These are phyloP conservation scores for Echium plantagineum DNA, from an alignment of 257 asterid genomes.

Conservation along the genomic window DNA sequence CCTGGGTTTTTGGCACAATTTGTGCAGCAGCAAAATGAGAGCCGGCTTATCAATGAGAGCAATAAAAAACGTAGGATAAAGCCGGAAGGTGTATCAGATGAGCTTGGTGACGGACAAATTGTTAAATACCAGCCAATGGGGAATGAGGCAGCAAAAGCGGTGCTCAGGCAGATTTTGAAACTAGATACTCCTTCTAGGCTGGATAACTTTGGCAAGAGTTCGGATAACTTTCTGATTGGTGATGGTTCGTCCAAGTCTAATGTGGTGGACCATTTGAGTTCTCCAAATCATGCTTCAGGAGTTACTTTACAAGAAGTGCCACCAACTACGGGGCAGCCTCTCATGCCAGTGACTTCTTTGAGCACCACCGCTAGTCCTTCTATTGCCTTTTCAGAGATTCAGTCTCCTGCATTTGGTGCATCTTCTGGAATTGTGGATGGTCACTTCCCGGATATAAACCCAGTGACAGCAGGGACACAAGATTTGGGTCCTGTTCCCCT, in stretches of 20 bases:
- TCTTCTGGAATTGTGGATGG: conserved; percentile 19
- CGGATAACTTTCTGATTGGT: conserved; percentile 42
- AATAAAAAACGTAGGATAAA: conserved; percentile 80
- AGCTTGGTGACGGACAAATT: conserved; percentile 61
- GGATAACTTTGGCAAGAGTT: conserved; percentile 31
- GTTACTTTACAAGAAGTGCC: conserved; percentile 71
- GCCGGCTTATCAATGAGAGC: conserved; percentile 53
- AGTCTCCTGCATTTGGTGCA: conserved; percentile 21
- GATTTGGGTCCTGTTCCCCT: conserved; percentile 26
- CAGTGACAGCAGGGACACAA: conserved; percentile 25
- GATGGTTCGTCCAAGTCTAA: conserved; percentile 26
- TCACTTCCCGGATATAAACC: conserved; percentile 18
- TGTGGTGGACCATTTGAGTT: conserved; percentile 23
- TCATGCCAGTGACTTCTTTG: conserved; percentile 21
- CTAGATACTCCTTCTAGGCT: conserved; percentile 52
- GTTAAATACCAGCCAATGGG: conserved; percentile 71
- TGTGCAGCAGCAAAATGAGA: conserved; percentile 75
- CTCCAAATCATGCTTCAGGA: conserved; percentile 34
- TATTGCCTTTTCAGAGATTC: conserved; percentile 28
- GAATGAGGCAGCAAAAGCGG: conserved; percentile 76
- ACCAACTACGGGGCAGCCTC: conserved; percentile 27
- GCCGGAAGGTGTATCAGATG: conserved; percentile 40
- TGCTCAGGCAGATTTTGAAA: conserved; percentile 68
- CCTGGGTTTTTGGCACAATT: conserved; percentile 86
- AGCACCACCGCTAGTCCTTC: conserved; percentile 16